Percentiles rank a stretch among this genome's conserved stretches.
These are phyloP conservation scores for Collybiopsis confluens DNA, from an alignment of 768 basidiomycete genomes.

Conservation along the genomic window DNA sequence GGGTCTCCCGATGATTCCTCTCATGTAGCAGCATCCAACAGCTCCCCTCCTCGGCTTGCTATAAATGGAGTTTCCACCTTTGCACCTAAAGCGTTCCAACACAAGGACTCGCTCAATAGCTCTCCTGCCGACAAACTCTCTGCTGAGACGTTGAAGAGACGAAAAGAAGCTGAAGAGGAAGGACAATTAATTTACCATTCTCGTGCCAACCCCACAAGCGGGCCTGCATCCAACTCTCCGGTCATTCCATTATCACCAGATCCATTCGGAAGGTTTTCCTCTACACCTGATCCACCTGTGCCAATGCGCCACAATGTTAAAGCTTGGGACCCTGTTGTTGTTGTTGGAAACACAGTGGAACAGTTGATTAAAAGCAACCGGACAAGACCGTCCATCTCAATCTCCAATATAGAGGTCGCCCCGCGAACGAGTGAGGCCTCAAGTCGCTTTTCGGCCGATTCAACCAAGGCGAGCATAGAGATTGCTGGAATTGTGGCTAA, in stretches of 20 bases:
- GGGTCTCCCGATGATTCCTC: background rate
- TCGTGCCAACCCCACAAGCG: background rate
- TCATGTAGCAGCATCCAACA: conserved; percentile 15
- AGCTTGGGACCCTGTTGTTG: conserved; percentile 27
- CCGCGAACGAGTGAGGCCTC: conserved; percentile 28
- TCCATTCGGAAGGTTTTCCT: conserved; percentile 74
- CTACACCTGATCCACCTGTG: conserved; percentile 31
- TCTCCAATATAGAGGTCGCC: conserved; percentile 15
- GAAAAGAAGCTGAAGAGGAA: conserved; percentile 50
- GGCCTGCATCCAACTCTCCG: conserved; percentile 38
- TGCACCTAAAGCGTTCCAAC: conserved; percentile 45
- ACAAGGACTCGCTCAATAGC: conserved; percentile 9
- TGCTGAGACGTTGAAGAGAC: conserved; percentile 43
- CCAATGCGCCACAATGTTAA: background rate
- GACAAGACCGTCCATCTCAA: background rate
- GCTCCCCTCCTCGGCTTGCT: conserved; percentile 59
- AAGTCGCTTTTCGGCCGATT: conserved; percentile 79
- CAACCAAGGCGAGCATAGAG: conserved; percentile 34
- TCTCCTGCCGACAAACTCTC: conserved; percentile 25
- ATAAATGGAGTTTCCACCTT: conserved; percentile 67
- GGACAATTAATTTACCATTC: conserved; percentile 39
- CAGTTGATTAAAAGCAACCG: conserved; percentile 7
- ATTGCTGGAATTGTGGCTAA: background rate
- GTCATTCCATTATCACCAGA: conserved; percentile 83
- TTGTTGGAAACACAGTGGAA: conserved; percentile 34